Percentiles rank a stretch among this genome's conserved stretches.
phyloP scores from a whole-genome alignment of 2,329 filamentous ascomycete genomes.

The Cladosporium austrohemisphaericum region DNA sequence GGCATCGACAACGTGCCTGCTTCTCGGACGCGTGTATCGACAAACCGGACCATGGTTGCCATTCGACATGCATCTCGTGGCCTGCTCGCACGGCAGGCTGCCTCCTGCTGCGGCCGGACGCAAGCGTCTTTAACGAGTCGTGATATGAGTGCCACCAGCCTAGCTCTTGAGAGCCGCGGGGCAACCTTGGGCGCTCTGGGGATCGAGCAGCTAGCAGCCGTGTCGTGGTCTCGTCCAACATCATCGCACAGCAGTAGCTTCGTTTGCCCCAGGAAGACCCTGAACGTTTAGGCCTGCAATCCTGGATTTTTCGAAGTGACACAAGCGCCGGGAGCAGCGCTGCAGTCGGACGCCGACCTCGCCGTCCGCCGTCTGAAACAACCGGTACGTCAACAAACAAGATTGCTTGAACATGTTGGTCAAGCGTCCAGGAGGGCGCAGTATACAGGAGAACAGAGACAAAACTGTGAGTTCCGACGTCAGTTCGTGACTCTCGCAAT shows the following conservation, averaged over 20 bases:
- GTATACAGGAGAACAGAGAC: too few relatives aligned
- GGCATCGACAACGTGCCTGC: neutral
- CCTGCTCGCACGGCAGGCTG: neutral
- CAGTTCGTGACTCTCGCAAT: too few relatives aligned
- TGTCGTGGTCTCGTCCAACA: slow-evolving; percentile 11
- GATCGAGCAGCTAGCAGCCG: slow-evolving; percentile 4
- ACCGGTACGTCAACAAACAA: too few relatives aligned
- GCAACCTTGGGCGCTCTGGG: neutral
- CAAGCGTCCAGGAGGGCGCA: too few relatives aligned
- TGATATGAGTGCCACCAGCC: neutral
- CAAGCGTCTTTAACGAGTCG: slow-evolving; percentile 1
- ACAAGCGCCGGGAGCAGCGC: slow-evolving; percentile 12
- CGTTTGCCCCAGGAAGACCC: slow-evolving; percentile 11
- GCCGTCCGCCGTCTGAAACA: neutral
- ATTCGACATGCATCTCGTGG: neutral
- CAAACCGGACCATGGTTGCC: slow-evolving; percentile 7
- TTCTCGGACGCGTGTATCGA: slow-evolving; percentile 11
- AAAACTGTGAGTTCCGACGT: too few relatives aligned
- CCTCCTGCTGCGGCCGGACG: neutral
- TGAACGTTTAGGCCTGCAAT: neutral
- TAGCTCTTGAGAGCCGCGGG: neutral
- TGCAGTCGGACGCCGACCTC: neutral
- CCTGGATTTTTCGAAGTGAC: slow-evolving; percentile 6
- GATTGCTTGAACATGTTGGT: too few relatives aligned
- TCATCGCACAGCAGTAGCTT: slow-evolving; percentile 14